Evolutionary conservation across 352 stramenopile genomes (phyloP).

Genomic region (Phytophthora boehmeriae): DNA sequence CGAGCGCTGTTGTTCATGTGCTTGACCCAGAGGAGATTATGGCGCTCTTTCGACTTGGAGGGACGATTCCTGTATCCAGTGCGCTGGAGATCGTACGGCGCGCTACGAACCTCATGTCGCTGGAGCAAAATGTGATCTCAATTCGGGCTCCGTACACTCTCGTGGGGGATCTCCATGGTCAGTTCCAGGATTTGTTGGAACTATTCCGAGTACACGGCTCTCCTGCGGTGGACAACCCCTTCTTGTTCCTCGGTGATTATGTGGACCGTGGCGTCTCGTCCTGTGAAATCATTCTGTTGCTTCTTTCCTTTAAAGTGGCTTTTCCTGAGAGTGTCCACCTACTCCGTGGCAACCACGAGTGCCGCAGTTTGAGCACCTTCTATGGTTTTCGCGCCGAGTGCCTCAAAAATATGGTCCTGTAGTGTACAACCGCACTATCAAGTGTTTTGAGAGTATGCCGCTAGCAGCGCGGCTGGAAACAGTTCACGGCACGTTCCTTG

Average conservation of each 20-base stretch:
- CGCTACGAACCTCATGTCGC: constrained; percentile 62
- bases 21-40: constrained; percentile 41
- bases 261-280: constrained; percentile 95
- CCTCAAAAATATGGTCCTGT: constrained; percentile 70
- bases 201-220: constrained; percentile 64
- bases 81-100: constrained; percentile 65
- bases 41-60: constrained; percentile 43
- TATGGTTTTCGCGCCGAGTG: constrained; percentile 99
- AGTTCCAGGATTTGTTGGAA: constrained; percentile 98
- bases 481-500: constrained; percentile 61
- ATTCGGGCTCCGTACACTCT: constrained; percentile 60
- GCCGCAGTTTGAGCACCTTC: constrained; percentile 98
- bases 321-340: constrained; percentile 99
- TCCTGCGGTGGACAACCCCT: constrained; percentile 89
- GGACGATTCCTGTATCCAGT: constrained; percentile 47
- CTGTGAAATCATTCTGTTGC: constrained; percentile 97
- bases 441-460: constrained; percentile 86
- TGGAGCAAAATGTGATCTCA: constrained; percentile 63
- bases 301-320: constrained; percentile 98
- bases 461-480: constrained; percentile 72
- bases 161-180: constrained; percentile 94
- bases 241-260: constrained; percentile 96
- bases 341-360: constrained; percentile 99
- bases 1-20: constrained; percentile 2
- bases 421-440: constrained; percentile 83